Evolutionary conservation across 768 basidiomycete genomes (phyloP).

Genomic region (Lactifluus pinguis): DNA sequence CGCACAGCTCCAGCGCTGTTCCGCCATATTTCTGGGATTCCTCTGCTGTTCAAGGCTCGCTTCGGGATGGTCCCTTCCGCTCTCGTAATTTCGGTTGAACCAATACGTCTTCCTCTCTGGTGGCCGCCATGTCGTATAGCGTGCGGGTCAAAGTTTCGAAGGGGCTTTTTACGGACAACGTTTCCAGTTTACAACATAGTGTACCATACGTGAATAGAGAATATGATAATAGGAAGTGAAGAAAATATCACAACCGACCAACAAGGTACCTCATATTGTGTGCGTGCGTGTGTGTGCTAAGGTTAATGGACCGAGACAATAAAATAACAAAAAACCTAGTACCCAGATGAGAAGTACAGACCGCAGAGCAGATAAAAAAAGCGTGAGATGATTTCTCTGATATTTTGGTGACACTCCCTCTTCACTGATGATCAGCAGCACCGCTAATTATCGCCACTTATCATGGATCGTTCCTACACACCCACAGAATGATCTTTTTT

Average conservation of each 20-base stretch:
- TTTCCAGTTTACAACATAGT: neutral
- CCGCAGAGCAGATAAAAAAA: neutral
- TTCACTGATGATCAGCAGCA: neutral
- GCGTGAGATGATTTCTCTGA: neutral
- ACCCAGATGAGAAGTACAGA: slow-evolving; percentile 7
- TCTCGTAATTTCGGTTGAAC: too few relatives aligned
- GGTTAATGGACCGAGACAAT: neutral
- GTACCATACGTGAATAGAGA: neutral
- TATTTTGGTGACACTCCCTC: neutral
- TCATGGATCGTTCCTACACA: slow-evolving; percentile 27
- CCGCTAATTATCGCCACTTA: slow-evolving; percentile 12
- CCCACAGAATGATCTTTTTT: slow-evolving; percentile 52
- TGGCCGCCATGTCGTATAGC: neutral
- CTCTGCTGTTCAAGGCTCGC: neutral
- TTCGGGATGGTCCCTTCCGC: too few relatives aligned
- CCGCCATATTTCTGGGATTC: neutral
- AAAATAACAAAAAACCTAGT: neutral
- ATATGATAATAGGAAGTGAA: neutral
- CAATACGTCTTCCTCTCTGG: neutral
- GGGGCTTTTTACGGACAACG: neutral
- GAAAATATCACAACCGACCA: neutral
- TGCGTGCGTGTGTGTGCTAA: neutral
- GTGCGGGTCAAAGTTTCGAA: neutral
- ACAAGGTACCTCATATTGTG: neutral
- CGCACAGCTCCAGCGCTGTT: neutral